phyloP scores from a whole-genome alignment of 495 filamentous ascomycete species.

The Evernia prunastri region DNA sequence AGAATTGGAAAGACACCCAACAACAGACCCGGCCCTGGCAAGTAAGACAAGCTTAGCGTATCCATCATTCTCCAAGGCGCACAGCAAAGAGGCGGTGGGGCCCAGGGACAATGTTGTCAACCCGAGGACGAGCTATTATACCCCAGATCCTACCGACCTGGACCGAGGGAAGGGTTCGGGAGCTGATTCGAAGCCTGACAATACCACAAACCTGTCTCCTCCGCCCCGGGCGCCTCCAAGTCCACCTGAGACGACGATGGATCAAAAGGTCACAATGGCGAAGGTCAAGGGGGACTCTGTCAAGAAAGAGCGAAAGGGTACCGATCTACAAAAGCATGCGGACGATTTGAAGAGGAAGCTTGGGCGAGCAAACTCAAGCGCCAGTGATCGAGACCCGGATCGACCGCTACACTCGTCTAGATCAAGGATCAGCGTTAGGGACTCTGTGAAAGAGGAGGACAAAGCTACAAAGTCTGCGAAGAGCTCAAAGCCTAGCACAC shows the following conservation, averaged over 20 bases:
- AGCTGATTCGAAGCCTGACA: slow-evolving; percentile 21
- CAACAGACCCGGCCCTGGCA: slow-evolving; percentile 42
- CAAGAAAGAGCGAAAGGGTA: slow-evolving; percentile 36
- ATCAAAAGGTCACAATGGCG: slow-evolving; percentile 38
- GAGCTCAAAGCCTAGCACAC: slow-evolving; percentile 35
- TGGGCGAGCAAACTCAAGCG: slow-evolving; percentile 11
- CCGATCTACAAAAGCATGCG: slow-evolving; percentile 25
- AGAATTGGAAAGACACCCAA: slow-evolving; percentile 35
- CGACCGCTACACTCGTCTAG: slow-evolving; percentile 15
- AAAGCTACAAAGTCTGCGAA: slow-evolving; percentile 13
- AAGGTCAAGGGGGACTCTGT: slow-evolving; percentile 27
- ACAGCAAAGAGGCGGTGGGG: slow-evolving; percentile 74
- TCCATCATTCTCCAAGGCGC: slow-evolving; percentile 78
- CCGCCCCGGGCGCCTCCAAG: slow-evolving; percentile 60
- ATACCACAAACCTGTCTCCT: slow-evolving; percentile 34
- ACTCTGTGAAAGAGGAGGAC: slow-evolving; percentile 21
- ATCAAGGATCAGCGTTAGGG: slow-evolving; percentile 21
- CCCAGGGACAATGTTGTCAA: slow-evolving; percentile 51
- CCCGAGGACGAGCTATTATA: slow-evolving; percentile 51
- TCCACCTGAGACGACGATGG: slow-evolving; percentile 52
- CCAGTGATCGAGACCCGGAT: slow-evolving; percentile 16
- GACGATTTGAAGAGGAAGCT: slow-evolving; percentile 21
- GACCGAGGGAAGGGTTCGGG: slow-evolving; percentile 43
- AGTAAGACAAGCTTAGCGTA: slow-evolving; percentile 66
- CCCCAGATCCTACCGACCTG: slow-evolving; percentile 74